Percentiles rank a stretch among this genome's conserved stretches.
phyloP scores from a whole-genome alignment of 75 land plant species.

The Pinus taeda region DNA sequence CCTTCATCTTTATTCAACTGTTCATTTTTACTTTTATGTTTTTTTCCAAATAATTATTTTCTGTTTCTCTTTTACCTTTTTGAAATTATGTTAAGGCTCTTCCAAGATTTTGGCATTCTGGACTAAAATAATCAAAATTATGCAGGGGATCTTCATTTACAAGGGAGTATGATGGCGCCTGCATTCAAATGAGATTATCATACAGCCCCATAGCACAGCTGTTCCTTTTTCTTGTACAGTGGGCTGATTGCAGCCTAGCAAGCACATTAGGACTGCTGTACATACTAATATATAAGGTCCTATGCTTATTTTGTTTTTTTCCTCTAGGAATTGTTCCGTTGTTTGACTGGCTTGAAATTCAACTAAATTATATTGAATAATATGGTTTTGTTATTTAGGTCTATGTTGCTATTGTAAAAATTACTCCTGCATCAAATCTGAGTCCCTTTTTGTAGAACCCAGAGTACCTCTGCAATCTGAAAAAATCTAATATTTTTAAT shows the following conservation, averaged over 20 bases:
- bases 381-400: background rate
- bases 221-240: constrained; percentile 53
- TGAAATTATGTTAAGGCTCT: background rate
- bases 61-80: background rate
- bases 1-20: background rate
- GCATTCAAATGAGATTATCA: constrained; percentile 70
- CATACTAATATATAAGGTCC: constrained; percentile 70
- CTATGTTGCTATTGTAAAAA: background rate
- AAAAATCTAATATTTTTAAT: background rate
- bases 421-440: background rate
- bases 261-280: constrained; percentile 75
- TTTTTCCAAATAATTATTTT: background rate
- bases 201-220: constrained; percentile 70
- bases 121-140: constrained; percentile 1
- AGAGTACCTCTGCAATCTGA: background rate
- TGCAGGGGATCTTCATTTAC: constrained; percentile 75
- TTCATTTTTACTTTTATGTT: background rate
- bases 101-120: background rate
- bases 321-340: background rate
- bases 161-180: constrained; percentile 55
- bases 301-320: background rate
- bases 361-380: background rate
- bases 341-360: background rate
- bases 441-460: background rate
- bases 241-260: constrained; percentile 71